A percentile compares a stretch with the other conserved stretches of the same genome.
Conservation (phyloP, 352 stramenopile species). For the Phytophthora chlamydospora region DNA sequence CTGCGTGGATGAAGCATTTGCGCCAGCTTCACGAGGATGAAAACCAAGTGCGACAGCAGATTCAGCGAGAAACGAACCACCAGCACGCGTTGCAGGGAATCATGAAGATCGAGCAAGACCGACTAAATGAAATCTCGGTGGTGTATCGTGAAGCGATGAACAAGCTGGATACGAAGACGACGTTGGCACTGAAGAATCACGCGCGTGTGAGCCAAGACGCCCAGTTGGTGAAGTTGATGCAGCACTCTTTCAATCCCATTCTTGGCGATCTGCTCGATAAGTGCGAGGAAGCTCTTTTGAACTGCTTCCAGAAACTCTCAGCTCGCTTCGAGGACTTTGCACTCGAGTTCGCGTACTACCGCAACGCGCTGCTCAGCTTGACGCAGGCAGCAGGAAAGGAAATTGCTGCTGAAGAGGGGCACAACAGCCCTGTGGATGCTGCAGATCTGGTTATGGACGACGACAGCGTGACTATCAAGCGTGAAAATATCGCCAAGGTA, state of each 20-base stretch:
- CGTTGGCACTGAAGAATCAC: constrained; percentile 57
- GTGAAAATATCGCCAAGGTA: constrained; percentile 47
- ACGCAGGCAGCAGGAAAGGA: constrained; percentile 25
- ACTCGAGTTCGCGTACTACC: constrained; percentile 85
- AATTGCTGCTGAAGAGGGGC: constrained; percentile 18
- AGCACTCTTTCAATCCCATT: constrained; percentile 73
- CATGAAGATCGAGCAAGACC: constrained; percentile 76
- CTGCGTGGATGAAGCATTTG: constrained; percentile 60
- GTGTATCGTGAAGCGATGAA: constrained; percentile 69
- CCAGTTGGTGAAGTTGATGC: constrained; percentile 69
- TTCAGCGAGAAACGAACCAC: constrained; percentile 61
- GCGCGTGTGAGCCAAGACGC: constrained; percentile 64
- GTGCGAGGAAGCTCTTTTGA: constrained; percentile 74
- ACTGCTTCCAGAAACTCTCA: constrained; percentile 66
- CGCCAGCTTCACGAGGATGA: constrained; percentile 61
- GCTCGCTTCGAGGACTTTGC: constrained; percentile 75
- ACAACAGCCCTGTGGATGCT: constrained; percentile 13
- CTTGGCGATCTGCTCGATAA: constrained; percentile 63
- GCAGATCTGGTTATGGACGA: constrained; percentile 26
- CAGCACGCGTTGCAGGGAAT: constrained; percentile 69
- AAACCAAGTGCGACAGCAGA: constrained; percentile 52
- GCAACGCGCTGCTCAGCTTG: constrained; percentile 58
- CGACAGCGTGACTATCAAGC: constrained; percentile 47
- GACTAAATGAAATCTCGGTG: constrained; percentile 55
- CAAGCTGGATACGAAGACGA: constrained; percentile 52